Base-by-base conservation (phyloP, 1,284 basidiomycete species). In the Puccinia polysora region DNA sequence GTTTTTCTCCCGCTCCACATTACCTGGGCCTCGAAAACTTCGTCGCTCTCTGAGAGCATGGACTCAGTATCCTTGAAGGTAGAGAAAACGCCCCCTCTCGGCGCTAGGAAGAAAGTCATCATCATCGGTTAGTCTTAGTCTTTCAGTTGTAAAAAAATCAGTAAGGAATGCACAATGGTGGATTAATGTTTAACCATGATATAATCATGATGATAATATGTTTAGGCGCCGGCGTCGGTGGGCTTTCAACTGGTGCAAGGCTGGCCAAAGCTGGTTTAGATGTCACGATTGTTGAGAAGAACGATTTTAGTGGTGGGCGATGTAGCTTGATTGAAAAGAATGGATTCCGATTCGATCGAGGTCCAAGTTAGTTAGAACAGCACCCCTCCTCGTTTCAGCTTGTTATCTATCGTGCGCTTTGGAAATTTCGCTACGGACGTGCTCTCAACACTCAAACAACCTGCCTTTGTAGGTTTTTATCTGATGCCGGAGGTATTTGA, bases 241-340 rank as follows among this genome's bases (percentile, higher is more conserved):
- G 83, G 4, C 80, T 80, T 30, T 77, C 82, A 2, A 81, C 82
- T 1, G 83, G 83, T 0, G 83, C 83, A 1, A 76, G 83, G 28
- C 78, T 83, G 3, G 80, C 81, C 7, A 79, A 81, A 64, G 80
- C 81, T 2, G 83, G 83, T 0, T 79, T 83, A 74, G 76, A 81
- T 14, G 82, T 84, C 2, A 81, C 80, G 23, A 79, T 82, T 1
- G 78, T 81, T 38, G 82, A 82, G 76, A 82, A 81, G 80, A 82
- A 83, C 72, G 77, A 77, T 38, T 81, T 80, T 72, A 81, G 81
- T 6, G 83, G 83, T 2, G 84, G 84, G 12, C 77, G 83, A 75
- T 84, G 84, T 77, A 82, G 81, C 72, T 76, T 84, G 71, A 80
- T 84, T 56, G 79, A 81, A 65, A 79, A 82, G 67, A 79, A 82